Base-by-base conservation (phyloP, 257 asterid species). In the Capsicum pubescens region DNA sequence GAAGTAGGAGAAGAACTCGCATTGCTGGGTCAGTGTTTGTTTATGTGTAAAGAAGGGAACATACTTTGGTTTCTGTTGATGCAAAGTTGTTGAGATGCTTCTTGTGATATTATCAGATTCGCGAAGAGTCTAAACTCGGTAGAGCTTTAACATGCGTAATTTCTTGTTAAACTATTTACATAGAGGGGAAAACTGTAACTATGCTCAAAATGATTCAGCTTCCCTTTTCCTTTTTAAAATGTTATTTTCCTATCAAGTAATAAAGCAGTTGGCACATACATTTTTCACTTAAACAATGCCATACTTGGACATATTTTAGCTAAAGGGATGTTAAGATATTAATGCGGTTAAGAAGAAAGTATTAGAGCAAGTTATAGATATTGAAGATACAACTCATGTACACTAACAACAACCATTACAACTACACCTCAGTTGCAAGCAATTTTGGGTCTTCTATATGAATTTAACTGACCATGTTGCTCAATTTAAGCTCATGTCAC, bases 1-100 rank as follows among this genome's bases (percentile, higher is more conserved):
- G 61, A 74, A 72, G 79, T 44, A 48, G 80, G 58, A 72, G 80
- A 21, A 72, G 59, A 72, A 74, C 81, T 19, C 46, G 13, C 39
- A 50, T 74, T 12, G 13, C 3, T 74, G 46, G 61, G 8, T 21
- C 48, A 21, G 1, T 26, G 2, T 50, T 50, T 21, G 60, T 15
- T 74, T 74, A 50, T 74, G 61, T 7, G 61, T 76, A 21, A 60
- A 50, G 80, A 26, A 32, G 81, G 81, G 13, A 26, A 63, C 54
- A 26, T 26, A 8, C 81, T 54, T 76, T 54, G 48, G 81, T 76
- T 26, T 3, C 64, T 32, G 14, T 26, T 26, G 64, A 76, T 54
- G 81, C 26, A 14, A 52, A 26, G 81, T 14, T 76, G 48, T 76
- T 52, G 48, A 6, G 63, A 52, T 74, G 81, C 61, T 50, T 76